These are phyloP conservation scores for Chlamydomonas sp. DNA, from an alignment of 139 green algal species.

Conservation along the genomic window DNA sequence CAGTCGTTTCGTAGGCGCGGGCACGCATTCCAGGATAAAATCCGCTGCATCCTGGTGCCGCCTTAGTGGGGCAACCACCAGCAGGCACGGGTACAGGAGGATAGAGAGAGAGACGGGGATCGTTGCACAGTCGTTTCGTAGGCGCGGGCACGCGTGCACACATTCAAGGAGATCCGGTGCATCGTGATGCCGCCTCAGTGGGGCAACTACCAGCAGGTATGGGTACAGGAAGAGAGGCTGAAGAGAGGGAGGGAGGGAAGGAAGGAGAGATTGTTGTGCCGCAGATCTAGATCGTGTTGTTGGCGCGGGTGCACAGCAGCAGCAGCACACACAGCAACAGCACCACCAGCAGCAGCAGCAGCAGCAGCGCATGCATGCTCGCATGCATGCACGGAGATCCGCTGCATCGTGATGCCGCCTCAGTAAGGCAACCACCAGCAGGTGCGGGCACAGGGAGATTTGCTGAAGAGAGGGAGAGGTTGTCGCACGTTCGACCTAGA, in stretches of 20 bases:
- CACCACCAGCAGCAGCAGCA: too few relatives aligned
- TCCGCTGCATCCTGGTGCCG: conserved; percentile 89
- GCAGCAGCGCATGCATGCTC: conserved; percentile 90
- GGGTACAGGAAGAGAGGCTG: too few relatives aligned
- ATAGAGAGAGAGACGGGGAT: too few relatives aligned
- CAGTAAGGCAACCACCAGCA: conserved; percentile 94
- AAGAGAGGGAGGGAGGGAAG: too few relatives aligned
- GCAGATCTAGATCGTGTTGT: too few relatives aligned
- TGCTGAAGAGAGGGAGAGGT: too few relatives aligned
- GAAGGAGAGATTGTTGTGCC: too few relatives aligned
- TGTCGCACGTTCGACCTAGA: too few relatives aligned
- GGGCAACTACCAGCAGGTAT: conserved; percentile 81
- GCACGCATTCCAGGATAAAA: conserved; percentile 95
- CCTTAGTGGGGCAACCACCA: conserved; percentile 97
- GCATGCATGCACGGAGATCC: conserved; percentile 97
- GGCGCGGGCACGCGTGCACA: conserved; percentile 91
- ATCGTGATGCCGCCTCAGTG: conserved; percentile 96
- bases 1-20: too few relatives aligned
- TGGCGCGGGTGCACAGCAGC: conserved; percentile 91
- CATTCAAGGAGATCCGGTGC: conserved; percentile 95
- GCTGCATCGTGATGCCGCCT: conserved; percentile 89
- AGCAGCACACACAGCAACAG: conserved; percentile 63
- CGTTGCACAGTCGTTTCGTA: too few relatives aligned
- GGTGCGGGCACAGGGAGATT: too few relatives aligned
- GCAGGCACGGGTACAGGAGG: too few relatives aligned